A percentile compares a stretch with the other conserved stretches of the same genome.
phyloP scores from a whole-genome alignment of 257 asterid genomes.

The Ballota nigra region DNA sequence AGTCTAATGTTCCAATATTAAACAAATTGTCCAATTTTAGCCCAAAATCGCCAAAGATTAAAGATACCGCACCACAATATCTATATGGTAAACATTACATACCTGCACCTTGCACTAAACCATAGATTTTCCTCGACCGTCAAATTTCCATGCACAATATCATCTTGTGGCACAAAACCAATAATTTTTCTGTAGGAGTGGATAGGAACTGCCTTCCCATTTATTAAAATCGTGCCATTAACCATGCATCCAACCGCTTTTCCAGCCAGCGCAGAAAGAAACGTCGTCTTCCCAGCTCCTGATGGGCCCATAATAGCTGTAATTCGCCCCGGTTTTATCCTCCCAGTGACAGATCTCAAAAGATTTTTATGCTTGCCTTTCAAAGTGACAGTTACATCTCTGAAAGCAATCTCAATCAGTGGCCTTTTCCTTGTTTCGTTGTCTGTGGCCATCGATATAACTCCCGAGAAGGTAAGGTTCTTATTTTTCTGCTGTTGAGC shows the following conservation, averaged over 20 bases:
- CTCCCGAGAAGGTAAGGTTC: constrained; percentile 60
- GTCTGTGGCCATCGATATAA: constrained; percentile 48
- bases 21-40: neutral
- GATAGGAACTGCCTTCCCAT: constrained; percentile 46
- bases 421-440: constrained; percentile 42
- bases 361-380: constrained; percentile 52
- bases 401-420: constrained; percentile 48
- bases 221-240: constrained; percentile 44
- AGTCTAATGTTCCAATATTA: neutral
- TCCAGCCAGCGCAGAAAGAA: constrained; percentile 67
- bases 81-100: constrained; percentile 11
- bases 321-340: constrained; percentile 55
- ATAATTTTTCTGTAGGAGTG: constrained; percentile 51
- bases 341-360: constrained; percentile 51
- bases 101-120: constrained; percentile 73
- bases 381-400: constrained; percentile 47
- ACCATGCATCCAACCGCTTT: constrained; percentile 57
- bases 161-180: constrained; percentile 71
- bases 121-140: constrained; percentile 66
- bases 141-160: constrained; percentile 65
- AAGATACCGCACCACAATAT: neutral
- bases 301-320: constrained; percentile 66
- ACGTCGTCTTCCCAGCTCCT: constrained; percentile 66
- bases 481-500: constrained; percentile 51
- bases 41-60: neutral